A percentile compares a stretch with the other conserved stretches of the same genome.
Conservation (phyloP, 768 basidiomycete genomes). For the Crucibulum laeve region DNA sequence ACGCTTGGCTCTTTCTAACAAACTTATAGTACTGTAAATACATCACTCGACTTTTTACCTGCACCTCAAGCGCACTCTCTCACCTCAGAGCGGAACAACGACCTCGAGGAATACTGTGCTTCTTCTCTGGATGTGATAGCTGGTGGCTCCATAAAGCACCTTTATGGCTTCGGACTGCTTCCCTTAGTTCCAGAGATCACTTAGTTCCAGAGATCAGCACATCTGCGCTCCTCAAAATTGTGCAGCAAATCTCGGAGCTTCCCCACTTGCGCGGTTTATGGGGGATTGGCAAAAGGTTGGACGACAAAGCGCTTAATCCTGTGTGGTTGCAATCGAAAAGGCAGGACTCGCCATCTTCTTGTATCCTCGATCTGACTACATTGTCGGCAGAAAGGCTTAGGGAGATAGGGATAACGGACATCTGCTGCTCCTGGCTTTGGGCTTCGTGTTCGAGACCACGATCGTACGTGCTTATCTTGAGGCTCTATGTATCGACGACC, state of each 20-base stretch:
- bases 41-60: slow-evolving; percentile 87
- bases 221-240: slow-evolving; percentile 53
- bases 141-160: slow-evolving; percentile 42
- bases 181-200: slow-evolving; percentile 69
- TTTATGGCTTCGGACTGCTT: slow-evolving; percentile 83
- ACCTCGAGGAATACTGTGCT: slow-evolving; percentile 77
- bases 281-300: slow-evolving; percentile 75
- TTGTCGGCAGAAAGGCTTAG: slow-evolving; percentile 69
- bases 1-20: slow-evolving; percentile 1
- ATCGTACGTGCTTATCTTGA: slow-evolving; percentile 44
- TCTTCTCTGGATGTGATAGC: slow-evolving; percentile 44
- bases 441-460: slow-evolving; percentile 91
- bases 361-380: slow-evolving; percentile 89
- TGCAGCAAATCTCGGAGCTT: slow-evolving; percentile 60
- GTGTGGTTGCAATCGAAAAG: slow-evolving; percentile 73
- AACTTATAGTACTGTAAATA: slow-evolving; percentile 68
- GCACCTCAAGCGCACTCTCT: slow-evolving; percentile 61
- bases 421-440: slow-evolving; percentile 80
- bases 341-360: slow-evolving; percentile 75
- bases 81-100: slow-evolving; percentile 68
- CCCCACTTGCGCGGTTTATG: slow-evolving; percentile 66
- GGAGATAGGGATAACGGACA: slow-evolving; percentile 80
- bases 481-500: neutral
- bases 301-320: slow-evolving; percentile 73
- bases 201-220: slow-evolving; percentile 65